These are phyloP conservation scores for Phoenix roebelenii DNA, from an alignment of 176 grass and related monocot species.

Conservation along the genomic window DNA sequence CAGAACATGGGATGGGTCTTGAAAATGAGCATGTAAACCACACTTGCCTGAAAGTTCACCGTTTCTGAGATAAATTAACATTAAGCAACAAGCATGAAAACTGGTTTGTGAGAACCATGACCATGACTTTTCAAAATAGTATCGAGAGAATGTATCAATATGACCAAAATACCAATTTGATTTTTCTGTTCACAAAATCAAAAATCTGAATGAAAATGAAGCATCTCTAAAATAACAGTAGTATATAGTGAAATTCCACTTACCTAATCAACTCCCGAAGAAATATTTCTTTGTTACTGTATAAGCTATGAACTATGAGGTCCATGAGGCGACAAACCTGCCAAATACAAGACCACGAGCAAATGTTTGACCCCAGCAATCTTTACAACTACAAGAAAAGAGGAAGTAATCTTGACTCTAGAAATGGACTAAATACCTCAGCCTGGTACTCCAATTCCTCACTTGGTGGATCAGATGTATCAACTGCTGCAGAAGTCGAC, in stretches of 20 bases:
- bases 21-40: no score
- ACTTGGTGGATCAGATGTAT: constrained; percentile 31
- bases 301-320: constrained; percentile 96
- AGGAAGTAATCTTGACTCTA: background rate
- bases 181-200: no score
- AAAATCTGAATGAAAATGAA: background rate
- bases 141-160: no score
- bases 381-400: no score
- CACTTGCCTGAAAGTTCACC: no score
- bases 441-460: constrained; percentile 92
- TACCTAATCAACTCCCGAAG: constrained; percentile 87
- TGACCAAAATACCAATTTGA: no score
- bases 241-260: constrained; percentile 1
- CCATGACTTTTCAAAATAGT: no score
- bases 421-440: constrained; percentile 39
- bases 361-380: background rate
- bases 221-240: background rate
- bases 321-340: constrained; percentile 99
- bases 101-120: no score
- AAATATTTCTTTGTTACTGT: constrained; percentile 99
- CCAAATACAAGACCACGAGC: background rate
- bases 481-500: constrained; percentile 47
- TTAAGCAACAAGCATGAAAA: no score
- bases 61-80: no score
- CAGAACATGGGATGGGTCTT: no score